These are phyloP conservation scores for Gorgonomyces haynaldii DNA, from an alignment of 192 early-diverging fungal genomes.

Conservation along the genomic window DNA sequence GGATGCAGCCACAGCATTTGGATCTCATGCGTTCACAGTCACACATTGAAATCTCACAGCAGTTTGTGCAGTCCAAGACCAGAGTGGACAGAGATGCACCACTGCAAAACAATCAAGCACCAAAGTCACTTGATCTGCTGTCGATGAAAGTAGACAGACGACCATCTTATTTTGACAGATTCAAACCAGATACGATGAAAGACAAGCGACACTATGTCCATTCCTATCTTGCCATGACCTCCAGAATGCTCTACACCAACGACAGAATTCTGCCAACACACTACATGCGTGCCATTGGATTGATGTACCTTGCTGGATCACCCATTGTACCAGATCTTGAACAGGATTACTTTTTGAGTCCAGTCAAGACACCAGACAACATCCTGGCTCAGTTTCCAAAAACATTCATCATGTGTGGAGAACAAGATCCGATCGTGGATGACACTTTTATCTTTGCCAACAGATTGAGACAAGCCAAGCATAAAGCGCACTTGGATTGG, in stretches of 20 bases:
- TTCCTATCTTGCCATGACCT: conserved; percentile 38
- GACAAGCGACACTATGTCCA: conserved; percentile 2
- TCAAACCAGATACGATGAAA: no score
- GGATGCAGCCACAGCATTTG: conserved; percentile 61
- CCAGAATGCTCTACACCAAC: conserved; percentile 55
- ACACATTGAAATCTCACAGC: neutral
- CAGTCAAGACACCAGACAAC: conserved; percentile 72
- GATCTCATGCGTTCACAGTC: conserved; percentile 55
- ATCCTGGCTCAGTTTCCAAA: conserved; percentile 83
- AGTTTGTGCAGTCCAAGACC: conserved; percentile 35
- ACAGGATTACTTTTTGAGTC: conserved; percentile 74
- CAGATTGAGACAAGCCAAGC: conserved; percentile 74
- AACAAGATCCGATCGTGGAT: conserved; percentile 95
- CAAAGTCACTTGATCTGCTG: conserved; percentile 31
- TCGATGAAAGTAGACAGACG: conserved; percentile 28
- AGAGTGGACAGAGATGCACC: conserved; percentile 60
- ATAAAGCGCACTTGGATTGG: conserved; percentile 35
- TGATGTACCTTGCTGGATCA: conserved; percentile 79
- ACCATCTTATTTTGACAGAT: conserved; percentile 29
- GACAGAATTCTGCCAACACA: conserved; percentile 68
- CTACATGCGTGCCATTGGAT: conserved; percentile 57
- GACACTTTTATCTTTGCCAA: conserved; percentile 86
- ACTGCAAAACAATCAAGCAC: conserved; percentile 35
- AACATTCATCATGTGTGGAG: conserved; percentile 81
- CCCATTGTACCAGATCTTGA: conserved; percentile 59